A percentile compares a stretch with the other conserved stretches of the same genome.
These are phyloP conservation scores for Plectosphaerella cucumerina DNA, from an alignment of 2,329 filamentous ascomycete species.

Conservation along the genomic window DNA sequence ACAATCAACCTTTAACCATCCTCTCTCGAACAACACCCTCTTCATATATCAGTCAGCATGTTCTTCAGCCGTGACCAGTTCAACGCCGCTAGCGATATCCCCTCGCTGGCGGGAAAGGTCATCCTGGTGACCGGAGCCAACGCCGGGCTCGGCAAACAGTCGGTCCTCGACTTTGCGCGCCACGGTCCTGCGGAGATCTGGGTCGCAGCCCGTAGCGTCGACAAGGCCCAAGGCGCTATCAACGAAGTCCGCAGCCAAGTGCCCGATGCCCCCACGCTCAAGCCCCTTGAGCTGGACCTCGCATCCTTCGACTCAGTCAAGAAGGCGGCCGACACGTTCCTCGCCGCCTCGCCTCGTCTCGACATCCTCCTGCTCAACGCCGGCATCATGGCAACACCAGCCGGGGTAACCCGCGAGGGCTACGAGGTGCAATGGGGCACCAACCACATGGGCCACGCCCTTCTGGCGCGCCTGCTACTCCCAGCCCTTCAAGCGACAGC, in stretches of 20 bases:
- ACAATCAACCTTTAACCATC: neutral
- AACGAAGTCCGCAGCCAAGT: slow-evolving; percentile 25
- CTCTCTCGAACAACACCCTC: neutral
- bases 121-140: slow-evolving; percentile 47
- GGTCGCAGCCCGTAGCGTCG: slow-evolving; percentile 26
- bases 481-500: slow-evolving; percentile 22
- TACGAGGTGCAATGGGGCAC: slow-evolving; percentile 44
- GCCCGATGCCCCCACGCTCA: slow-evolving; percentile 4
- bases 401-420: slow-evolving; percentile 36
- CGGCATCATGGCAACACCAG: slow-evolving; percentile 33
- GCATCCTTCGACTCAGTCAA: slow-evolving; percentile 36
- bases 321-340: slow-evolving; percentile 30
- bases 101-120: slow-evolving; percentile 40
- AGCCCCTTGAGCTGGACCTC: slow-evolving; percentile 37
- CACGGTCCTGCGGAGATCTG: slow-evolving; percentile 16
- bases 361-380: slow-evolving; percentile 43
- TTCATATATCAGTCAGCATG: neutral
- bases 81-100: slow-evolving; percentile 28
- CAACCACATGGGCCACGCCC: slow-evolving; percentile 44
- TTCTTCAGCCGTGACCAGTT: neutral
- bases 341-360: slow-evolving; percentile 23
- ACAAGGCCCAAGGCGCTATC: slow-evolving; percentile 27
- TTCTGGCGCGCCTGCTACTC: slow-evolving; percentile 32
- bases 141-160: slow-evolving; percentile 16
- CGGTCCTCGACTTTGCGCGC: slow-evolving; percentile 27